Conservation (phyloP, 176 grass and related monocot species). For the Phoenix dactylifera region DNA sequence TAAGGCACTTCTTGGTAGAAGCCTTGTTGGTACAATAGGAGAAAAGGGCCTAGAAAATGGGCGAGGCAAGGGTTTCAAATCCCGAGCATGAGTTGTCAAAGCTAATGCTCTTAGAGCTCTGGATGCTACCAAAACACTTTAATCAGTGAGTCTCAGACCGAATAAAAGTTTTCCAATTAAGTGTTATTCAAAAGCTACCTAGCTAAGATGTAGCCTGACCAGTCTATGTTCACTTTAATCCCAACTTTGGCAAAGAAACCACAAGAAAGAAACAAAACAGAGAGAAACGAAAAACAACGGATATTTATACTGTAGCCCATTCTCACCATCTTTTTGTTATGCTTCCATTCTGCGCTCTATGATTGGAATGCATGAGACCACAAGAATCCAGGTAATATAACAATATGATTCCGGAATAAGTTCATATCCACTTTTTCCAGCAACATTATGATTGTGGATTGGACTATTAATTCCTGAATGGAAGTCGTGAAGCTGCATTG, state of each 20-base stretch:
- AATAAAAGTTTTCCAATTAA: conserved; percentile 30
- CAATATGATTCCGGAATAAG: too few species aligned
- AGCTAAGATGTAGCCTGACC: conserved; percentile 33
- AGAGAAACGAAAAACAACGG: too few species aligned
- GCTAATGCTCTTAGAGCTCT: conserved; percentile 24
- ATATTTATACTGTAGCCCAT: too few species aligned
- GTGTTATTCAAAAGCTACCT: conserved; percentile 45
- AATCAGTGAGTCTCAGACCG: conserved; percentile 31
- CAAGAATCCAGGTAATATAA: too few species aligned
- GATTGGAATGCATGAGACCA: too few species aligned
- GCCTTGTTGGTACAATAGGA: conserved; percentile 13
- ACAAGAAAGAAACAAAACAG: conserved; percentile 5
- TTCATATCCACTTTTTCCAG: too few species aligned
- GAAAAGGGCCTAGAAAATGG: conserved; percentile 25
- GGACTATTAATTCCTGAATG: too few species aligned
- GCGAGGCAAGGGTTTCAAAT: background rate
- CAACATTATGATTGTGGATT: too few species aligned
- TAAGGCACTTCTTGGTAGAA: conserved; percentile 1
- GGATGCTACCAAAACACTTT: conserved; percentile 49
- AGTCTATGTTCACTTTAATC: conserved; percentile 17
- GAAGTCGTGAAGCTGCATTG: too few species aligned
- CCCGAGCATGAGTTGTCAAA: conserved; percentile 25
- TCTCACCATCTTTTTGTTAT: too few species aligned
- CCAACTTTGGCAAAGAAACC: conserved; percentile 46
- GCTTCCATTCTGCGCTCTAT: too few species aligned